A percentile compares a stretch with the other conserved stretches of the same genome.
Evolutionary conservation across 1,284 basidiomycete genomes (phyloP).

Genomic region (Cutaneotrichosporon sp.): DNA sequence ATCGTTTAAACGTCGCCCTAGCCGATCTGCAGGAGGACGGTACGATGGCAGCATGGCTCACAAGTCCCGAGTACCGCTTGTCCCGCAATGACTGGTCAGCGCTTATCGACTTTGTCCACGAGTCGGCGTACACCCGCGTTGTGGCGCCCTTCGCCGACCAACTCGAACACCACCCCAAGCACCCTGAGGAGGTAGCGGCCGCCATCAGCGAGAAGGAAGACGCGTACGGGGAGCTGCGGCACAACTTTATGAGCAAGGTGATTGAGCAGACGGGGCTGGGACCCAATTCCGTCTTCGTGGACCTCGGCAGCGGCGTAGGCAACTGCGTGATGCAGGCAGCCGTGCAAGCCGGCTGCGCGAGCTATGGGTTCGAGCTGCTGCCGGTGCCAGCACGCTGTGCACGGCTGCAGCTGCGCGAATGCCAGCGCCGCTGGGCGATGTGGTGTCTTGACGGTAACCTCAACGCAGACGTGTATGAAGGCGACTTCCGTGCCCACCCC

Average conservation of each 20-base stretch:
- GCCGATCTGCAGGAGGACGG: slow-evolving; percentile 44
- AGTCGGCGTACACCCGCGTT: slow-evolving; percentile 54
- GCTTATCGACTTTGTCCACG: slow-evolving; percentile 49
- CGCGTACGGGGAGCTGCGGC: slow-evolving; percentile 46
- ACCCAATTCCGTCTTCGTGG: slow-evolving; percentile 48
- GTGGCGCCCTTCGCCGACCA: slow-evolving; percentile 52
- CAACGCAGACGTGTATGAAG: slow-evolving; percentile 50
- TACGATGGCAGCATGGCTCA: slow-evolving; percentile 31
- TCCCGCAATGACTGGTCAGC: slow-evolving; percentile 48
- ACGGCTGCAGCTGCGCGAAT: slow-evolving; percentile 51
- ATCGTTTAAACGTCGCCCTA: slow-evolving; percentile 52
- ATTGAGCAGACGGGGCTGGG: slow-evolving; percentile 42
- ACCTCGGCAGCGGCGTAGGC: slow-evolving; percentile 56
- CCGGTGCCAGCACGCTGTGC: slow-evolving; percentile 52
- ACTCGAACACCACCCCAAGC: slow-evolving; percentile 48
- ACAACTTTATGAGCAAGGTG: slow-evolving; percentile 45
- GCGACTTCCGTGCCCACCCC: slow-evolving; percentile 51
- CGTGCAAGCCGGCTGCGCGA: slow-evolving; percentile 52
- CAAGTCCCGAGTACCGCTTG: slow-evolving; percentile 20
- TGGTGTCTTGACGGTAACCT: slow-evolving; percentile 52
- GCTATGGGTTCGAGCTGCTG: slow-evolving; percentile 55
- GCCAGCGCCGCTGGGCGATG: slow-evolving; percentile 51
- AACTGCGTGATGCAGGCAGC: slow-evolving; percentile 55
- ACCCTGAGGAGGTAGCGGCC: slow-evolving; percentile 39
- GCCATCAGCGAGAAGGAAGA: slow-evolving; percentile 44